Evolutionary conservation across 129 eudicot genomes (phyloP).

Genomic region (Tagetes patula): DNA sequence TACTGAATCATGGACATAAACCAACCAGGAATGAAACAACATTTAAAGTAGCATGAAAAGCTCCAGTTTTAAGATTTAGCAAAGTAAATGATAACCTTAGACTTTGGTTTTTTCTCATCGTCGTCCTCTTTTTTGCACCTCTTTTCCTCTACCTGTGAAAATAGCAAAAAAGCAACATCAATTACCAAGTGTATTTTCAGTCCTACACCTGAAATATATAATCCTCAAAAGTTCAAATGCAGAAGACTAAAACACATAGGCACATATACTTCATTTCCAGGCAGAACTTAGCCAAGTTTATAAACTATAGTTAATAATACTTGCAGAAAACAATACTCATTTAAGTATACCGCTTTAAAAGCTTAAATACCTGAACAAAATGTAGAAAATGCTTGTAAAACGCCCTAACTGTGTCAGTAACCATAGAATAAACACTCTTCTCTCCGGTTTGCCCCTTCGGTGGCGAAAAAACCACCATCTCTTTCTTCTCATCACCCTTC

Average conservation of each 20-base stretch:
- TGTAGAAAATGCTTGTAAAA: conserved; percentile 58
- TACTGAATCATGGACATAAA: neutral
- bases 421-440: conserved; percentile 47
- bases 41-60: neutral
- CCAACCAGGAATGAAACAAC: neutral
- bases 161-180: neutral
- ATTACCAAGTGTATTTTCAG: neutral
- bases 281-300: neutral
- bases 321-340: too few relatives aligned
- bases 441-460: conserved; percentile 19
- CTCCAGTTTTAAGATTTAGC: neutral
- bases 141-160: conserved; percentile 26
- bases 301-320: neutral
- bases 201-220: neutral
- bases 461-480: neutral
- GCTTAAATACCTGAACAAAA: conserved; percentile 63
- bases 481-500: neutral
- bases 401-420: conserved; percentile 53
- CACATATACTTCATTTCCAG: neutral
- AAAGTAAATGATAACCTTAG: conserved; percentile 24
- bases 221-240: neutral
- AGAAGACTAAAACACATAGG: neutral
- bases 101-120: conserved; percentile 18
- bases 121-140: conserved; percentile 20
- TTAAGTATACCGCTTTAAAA: neutral